Evolutionary conservation across 2,329 filamentous ascomycete species (phyloP).

Genomic region (Paecilomyces variotii): DNA sequence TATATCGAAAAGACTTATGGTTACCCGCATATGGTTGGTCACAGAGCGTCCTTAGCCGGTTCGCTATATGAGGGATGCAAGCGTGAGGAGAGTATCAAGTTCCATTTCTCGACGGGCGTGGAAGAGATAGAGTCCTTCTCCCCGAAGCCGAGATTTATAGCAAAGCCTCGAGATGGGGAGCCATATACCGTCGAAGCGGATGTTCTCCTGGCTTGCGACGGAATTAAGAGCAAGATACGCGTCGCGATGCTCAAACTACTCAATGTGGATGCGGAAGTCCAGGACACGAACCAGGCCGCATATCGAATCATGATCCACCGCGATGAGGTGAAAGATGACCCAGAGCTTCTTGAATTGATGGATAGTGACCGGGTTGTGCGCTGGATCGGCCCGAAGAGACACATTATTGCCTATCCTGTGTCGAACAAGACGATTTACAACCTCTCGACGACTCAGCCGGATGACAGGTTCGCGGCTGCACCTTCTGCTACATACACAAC

Average conservation of each 20-base stretch:
- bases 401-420: conserved; percentile 62
- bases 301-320: conserved; percentile 48
- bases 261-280: conserved; percentile 32
- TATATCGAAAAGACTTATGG: conserved; percentile 62
- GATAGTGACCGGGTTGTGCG: conserved; percentile 50
- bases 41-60: conserved; percentile 63
- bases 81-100: conserved; percentile 54
- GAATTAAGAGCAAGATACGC: conserved; percentile 45
- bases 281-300: conserved; percentile 45
- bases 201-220: conserved; percentile 46
- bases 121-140: conserved; percentile 51
- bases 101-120: conserved; percentile 57
- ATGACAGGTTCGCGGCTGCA: conserved; percentile 51
- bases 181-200: conserved; percentile 45
- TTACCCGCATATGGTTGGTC: conserved; percentile 73
- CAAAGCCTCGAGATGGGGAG: conserved; percentile 49
- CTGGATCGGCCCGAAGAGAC: conserved; percentile 59
- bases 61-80: conserved; percentile 64
- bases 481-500: conserved; percentile 57
- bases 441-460: conserved; percentile 54
- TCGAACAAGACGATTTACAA: conserved; percentile 59
- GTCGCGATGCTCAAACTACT: conserved; percentile 33
- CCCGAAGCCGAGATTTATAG: conserved; percentile 52
- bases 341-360: conserved; percentile 49
- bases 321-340: conserved; percentile 38